Evolutionary conservation across 2,329 filamentous ascomycete genomes (phyloP).

Genomic region (Graphilbum fragrans): DNA sequence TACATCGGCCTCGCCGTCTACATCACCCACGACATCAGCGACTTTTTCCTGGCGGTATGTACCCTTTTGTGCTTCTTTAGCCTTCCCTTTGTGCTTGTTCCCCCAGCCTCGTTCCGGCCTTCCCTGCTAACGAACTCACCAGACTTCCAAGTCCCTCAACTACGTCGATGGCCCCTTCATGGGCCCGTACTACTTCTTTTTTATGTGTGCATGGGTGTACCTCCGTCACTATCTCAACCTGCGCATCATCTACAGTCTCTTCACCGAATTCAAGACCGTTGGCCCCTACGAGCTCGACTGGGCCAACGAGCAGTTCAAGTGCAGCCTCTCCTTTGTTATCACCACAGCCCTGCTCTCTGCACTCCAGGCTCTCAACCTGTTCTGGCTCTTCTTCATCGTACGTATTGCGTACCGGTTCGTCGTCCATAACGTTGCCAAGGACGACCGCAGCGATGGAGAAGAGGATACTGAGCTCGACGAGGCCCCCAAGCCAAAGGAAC

Average conservation of each 20-base stretch:
- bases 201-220: slow-evolving; percentile 80
- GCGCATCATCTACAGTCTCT: slow-evolving; percentile 60
- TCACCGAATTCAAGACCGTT: slow-evolving; percentile 63
- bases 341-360: slow-evolving; percentile 50
- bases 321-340: slow-evolving; percentile 55
- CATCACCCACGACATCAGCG: slow-evolving; percentile 85
- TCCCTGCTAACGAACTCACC: not conserved
- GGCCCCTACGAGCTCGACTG: slow-evolving; percentile 68
- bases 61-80: not conserved
- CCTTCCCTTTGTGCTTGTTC: slow-evolving; percentile 7
- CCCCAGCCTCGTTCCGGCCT: not conserved
- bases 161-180: slow-evolving; percentile 73
- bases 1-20: slow-evolving; percentile 91
- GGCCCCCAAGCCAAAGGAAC: slow-evolving; percentile 6
- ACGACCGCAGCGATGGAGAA: slow-evolving; percentile 60
- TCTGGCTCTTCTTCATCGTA: slow-evolving; percentile 71
- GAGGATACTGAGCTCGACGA: slow-evolving; percentile 46
- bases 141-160: slow-evolving; percentile 87
- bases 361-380: slow-evolving; percentile 65
- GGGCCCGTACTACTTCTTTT: slow-evolving; percentile 73
- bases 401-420: slow-evolving; percentile 63
- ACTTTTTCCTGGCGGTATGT: slow-evolving; percentile 86
- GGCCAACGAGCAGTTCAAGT: slow-evolving; percentile 68
- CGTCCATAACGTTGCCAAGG: slow-evolving; percentile 46
- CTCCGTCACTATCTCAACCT: slow-evolving; percentile 78